A percentile compares a stretch with the other conserved stretches of the same genome.
phyloP scores from a whole-genome alignment of 1,284 basidiomycete species.

The Moesziomyces sp. region DNA sequence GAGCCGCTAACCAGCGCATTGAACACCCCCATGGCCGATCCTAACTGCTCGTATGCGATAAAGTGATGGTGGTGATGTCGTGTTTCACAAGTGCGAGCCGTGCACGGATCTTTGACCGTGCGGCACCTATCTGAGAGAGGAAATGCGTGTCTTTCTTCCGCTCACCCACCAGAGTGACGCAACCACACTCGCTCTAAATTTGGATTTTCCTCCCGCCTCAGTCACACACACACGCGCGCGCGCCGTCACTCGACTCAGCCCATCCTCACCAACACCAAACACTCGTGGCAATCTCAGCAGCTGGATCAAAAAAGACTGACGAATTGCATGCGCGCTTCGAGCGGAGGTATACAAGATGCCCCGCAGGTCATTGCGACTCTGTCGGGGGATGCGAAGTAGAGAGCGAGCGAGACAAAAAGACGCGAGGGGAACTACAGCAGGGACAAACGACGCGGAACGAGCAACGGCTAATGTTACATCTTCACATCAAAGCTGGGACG shows the following conservation, averaged over 20 bases:
- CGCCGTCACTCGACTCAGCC: not conserved
- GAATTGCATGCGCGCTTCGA: constrained; percentile 19
- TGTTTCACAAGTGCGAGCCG: not conserved
- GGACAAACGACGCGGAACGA: constrained; percentile 15
- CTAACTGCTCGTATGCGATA: not conserved
- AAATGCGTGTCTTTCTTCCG: too few relatives aligned
- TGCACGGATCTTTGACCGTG: not conserved
- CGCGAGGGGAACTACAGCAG: constrained; percentile 12
- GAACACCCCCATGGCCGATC: constrained; percentile 39
- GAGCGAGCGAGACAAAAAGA: not conserved
- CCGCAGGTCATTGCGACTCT: too few relatives aligned
- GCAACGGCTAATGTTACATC: constrained; percentile 46
- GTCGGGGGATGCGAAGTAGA: constrained; percentile 32
- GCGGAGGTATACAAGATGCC: constrained; percentile 44
- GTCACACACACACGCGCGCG: too few relatives aligned
- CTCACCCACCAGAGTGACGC: constrained; percentile 7
- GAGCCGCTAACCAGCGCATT: constrained; percentile 44
- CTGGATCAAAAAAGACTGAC: constrained; percentile 10
- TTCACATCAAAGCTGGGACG: constrained; percentile 20
- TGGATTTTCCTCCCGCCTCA: not conserved
- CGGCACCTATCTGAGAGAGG: too few relatives aligned
- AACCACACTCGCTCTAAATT: not conserved
- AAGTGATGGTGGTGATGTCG: not conserved
- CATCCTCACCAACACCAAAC: constrained; percentile 1
- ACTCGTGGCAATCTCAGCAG: not conserved